Base-by-base conservation (phyloP, 352 stramenopile genomes). In the Globisporangium splendens region DNA sequence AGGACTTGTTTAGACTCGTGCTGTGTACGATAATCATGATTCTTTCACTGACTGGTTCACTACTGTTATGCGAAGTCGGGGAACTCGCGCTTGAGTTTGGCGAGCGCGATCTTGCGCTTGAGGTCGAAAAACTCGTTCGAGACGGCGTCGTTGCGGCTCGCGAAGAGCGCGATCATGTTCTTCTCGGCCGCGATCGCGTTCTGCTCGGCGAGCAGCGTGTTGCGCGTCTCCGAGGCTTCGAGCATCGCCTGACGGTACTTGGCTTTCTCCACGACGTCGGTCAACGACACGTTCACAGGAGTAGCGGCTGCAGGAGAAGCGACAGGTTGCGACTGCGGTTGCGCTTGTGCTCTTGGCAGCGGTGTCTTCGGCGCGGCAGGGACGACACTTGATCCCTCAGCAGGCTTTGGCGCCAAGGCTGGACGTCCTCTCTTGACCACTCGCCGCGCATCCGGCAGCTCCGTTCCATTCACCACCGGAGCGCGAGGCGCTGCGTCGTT, bases 121-220 rank as follows among this genome's bases (percentile, higher is more conserved):
- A 61, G 46, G n/a, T 61, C 55, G 38, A 61, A 61, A 35, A 61
- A 61, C 46, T 61, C 55, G 35, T 21, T 54, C 15, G 55, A 54
- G 44, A 61, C 24, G 11, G 31, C 46, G 46, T 61, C 55, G 22
- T 54, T 38, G 35, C 55, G 55, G 35, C 38, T 54, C 31, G 55
- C 46, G 46, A 61, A 61, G 35, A 61, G 55, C 21, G 39, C 18
- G 35, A 61, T 54, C 46, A 61, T 54, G 33, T 61, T 61, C 2
- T 53, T 52, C 55, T 61, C 55, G 33, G 55, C 48, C 13, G 46
- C 55, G 35, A 61, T 61, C 55, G 55, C 55, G 35, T 61, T 61
- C 55, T 61, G 46, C 55, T 61, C 55, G 8, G 55, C 55, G 20
- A 61, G 46, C 20, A 61, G 55, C 33, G 55, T 53, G 46, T 61